Evolutionary conservation across 306 rosid species (phyloP).

Genomic region (Ochetophila trinervis): DNA sequence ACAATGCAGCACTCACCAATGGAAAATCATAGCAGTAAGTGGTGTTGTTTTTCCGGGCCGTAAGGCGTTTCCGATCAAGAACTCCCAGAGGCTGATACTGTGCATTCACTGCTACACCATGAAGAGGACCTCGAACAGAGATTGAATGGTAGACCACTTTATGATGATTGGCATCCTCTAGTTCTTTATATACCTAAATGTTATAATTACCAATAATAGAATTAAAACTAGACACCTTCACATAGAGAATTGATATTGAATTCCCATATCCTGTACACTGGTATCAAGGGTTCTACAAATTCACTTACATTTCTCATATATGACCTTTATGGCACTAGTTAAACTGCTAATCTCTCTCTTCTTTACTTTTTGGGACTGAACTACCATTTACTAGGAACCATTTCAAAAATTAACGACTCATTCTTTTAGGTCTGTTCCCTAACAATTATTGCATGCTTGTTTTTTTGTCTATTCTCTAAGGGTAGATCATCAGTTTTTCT

Average conservation of each 20-base stretch:
- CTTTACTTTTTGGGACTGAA: background rate
- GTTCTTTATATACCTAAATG: conserved; percentile 74
- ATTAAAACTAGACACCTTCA: conserved; percentile 4
- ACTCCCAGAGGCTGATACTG: conserved; percentile 77
- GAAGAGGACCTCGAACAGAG: conserved; percentile 55
- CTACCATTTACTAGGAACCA: background rate
- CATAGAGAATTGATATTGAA: background rate
- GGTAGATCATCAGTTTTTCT: background rate
- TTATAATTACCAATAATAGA: conserved; percentile 24
- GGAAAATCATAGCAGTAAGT: conserved; percentile 98
- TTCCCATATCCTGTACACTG: background rate
- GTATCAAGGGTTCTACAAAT: background rate
- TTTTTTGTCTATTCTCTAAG: background rate
- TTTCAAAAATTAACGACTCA: too few relatives aligned
- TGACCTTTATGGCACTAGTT: too few relatives aligned
- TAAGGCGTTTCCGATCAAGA: conserved; percentile 75
- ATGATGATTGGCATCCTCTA: conserved; percentile 56
- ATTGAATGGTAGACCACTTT: conserved; percentile 67
- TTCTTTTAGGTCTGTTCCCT: background rate
- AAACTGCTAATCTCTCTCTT: background rate
- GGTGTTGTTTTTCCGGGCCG: conserved; percentile 85
- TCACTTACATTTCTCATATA: too few relatives aligned
- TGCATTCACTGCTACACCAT: conserved; percentile 68
- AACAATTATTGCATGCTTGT: background rate
- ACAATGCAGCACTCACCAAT: conserved; percentile 53